These are phyloP conservation scores for Bisporella sp. DNA, from an alignment of 2,329 filamentous ascomycete genomes.

Conservation along the genomic window DNA sequence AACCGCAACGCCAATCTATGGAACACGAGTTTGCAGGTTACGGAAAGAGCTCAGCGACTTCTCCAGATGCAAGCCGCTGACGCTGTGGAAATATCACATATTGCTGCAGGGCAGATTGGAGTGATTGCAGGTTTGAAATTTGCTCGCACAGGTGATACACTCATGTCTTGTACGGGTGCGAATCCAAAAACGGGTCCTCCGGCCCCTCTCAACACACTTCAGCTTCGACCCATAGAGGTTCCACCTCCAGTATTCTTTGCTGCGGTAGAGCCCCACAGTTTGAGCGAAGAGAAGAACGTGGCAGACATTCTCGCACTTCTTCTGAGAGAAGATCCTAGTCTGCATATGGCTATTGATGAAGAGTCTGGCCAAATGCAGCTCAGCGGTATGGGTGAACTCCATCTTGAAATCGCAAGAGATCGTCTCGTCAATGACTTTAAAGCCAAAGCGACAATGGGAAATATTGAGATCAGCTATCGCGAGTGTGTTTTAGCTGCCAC, in stretches of 20 bases:
- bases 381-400: slow-evolving; percentile 93
- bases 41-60: slow-evolving; percentile 73
- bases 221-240: slow-evolving; percentile 80
- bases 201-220: slow-evolving; percentile 63
- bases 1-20: slow-evolving; percentile 69
- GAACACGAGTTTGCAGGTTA: slow-evolving; percentile 78
- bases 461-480: slow-evolving; percentile 92
- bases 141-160: slow-evolving; percentile 88
- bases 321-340: slow-evolving; percentile 84
- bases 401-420: slow-evolving; percentile 88
- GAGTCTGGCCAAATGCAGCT: slow-evolving; percentile 91
- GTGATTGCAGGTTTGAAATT: slow-evolving; percentile 86
- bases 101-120: slow-evolving; percentile 84
- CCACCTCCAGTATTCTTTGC: slow-evolving; percentile 95
- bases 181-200: slow-evolving; percentile 57
- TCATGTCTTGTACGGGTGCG: slow-evolving; percentile 65
- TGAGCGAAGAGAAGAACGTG: slow-evolving; percentile 73
- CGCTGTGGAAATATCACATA: slow-evolving; percentile 73
- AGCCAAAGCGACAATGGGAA: slow-evolving; percentile 75
- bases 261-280: slow-evolving; percentile 76
- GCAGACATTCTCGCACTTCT: slow-evolving; percentile 70
- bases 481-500: slow-evolving; percentile 64
- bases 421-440: slow-evolving; percentile 85
- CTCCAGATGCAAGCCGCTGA: slow-evolving; percentile 87
- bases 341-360: slow-evolving; percentile 76